Evolutionary conservation across 495 filamentous ascomycete genomes (phyloP).

Genomic region (Podospora bellae-mahoneyi): DNA sequence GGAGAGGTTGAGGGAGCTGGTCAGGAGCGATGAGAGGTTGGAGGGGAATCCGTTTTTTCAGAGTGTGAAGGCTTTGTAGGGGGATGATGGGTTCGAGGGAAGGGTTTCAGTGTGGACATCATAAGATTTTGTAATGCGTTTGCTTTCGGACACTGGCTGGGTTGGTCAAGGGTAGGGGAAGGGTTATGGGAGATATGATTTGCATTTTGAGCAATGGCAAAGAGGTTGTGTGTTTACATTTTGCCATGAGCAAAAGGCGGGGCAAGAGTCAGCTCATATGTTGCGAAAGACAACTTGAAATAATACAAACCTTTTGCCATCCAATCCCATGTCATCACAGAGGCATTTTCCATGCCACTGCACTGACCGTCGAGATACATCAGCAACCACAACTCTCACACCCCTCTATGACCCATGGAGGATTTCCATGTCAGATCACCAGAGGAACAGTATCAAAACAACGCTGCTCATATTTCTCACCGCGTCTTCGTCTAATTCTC

Average conservation of each 20-base stretch:
- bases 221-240: neutral
- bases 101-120: neutral
- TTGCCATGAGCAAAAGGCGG: neutral
- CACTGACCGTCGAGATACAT: neutral
- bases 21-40: slow-evolving; percentile 66
- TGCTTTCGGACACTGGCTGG: neutral
- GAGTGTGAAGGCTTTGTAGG: slow-evolving; percentile 73
- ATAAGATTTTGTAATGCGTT: neutral
- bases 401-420: too few species aligned
- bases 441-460: neutral
- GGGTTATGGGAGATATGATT: neutral
- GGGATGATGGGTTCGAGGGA: neutral
- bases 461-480: neutral
- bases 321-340: too few species aligned
- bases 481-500: neutral
- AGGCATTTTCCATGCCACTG: neutral
- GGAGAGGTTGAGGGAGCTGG: slow-evolving; percentile 71
- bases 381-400: neutral
- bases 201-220: neutral
- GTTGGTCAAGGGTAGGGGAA: neutral
- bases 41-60: slow-evolving; percentile 84
- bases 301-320: neutral
- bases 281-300: neutral
- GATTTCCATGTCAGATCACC: too few species aligned
- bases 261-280: neutral